Percentiles rank a stretch among this genome's conserved stretches.
Evolutionary conservation across 1,284 basidiomycete genomes (phyloP).

Genomic region (Lentinula novae-zelandiae): DNA sequence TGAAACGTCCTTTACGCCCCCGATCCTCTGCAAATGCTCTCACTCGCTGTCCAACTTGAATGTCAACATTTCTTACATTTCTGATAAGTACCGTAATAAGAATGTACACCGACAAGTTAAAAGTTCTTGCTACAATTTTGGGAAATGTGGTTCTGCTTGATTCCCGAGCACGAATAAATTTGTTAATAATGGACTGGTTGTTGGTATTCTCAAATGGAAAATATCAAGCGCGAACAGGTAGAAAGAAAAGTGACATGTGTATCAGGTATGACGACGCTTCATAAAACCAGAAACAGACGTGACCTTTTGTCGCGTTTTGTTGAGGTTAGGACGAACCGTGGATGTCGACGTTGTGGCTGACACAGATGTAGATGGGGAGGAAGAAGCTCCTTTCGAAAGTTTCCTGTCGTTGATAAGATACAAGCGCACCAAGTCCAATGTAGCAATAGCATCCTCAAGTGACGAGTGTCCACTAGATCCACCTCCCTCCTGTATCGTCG

Average conservation of each 20-base stretch:
- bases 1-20: too few relatives aligned
- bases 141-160: too few relatives aligned
- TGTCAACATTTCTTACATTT: too few relatives aligned
- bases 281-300: not conserved
- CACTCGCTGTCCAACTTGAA: too few relatives aligned
- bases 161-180: too few relatives aligned
- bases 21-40: too few relatives aligned
- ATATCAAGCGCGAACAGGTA: too few relatives aligned
- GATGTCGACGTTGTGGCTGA: not conserved
- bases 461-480: slow-evolving; percentile 78
- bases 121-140: too few relatives aligned
- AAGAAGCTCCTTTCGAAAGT: not conserved
- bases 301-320: not conserved
- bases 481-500: slow-evolving; percentile 74
- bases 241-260: not conserved
- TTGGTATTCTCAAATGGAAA: too few relatives aligned
- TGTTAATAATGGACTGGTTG: too few relatives aligned
- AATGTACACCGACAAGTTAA: too few relatives aligned
- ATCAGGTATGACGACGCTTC: not conserved
- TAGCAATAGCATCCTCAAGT: slow-evolving; percentile 79
- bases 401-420: slow-evolving; percentile 24
- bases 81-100: too few relatives aligned
- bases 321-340: not conserved
- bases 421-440: slow-evolving; percentile 82
- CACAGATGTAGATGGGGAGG: not conserved